A percentile compares a stretch with the other conserved stretches of the same genome.
These are phyloP conservation scores for Hebeloma cylindrosporum DNA, from an alignment of 768 basidiomycete genomes.

Conservation along the genomic window DNA sequence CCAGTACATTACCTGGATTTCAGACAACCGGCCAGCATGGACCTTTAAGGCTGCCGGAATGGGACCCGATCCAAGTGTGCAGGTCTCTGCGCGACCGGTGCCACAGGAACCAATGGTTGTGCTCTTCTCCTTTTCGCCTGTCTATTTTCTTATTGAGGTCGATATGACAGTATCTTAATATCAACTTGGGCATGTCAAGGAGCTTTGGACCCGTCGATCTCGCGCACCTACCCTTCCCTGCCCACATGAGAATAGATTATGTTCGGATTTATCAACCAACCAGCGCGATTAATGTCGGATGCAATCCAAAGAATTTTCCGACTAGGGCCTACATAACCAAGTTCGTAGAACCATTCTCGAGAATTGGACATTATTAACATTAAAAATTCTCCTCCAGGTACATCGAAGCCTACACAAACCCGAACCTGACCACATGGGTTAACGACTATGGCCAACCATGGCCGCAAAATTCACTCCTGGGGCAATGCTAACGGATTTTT, in stretches of 20 bases:
- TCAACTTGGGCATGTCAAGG: slow-evolving; percentile 79
- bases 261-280: slow-evolving; percentile 72
- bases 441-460: slow-evolving; percentile 51
- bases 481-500: slow-evolving; percentile 30
- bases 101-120: slow-evolving; percentile 86
- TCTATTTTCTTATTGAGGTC: not conserved
- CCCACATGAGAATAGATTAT: slow-evolving; percentile 46
- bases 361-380: slow-evolving; percentile 3
- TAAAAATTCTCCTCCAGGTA: slow-evolving; percentile 40
- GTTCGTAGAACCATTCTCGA: slow-evolving; percentile 32
- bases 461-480: slow-evolving; percentile 58
- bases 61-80: slow-evolving; percentile 54
- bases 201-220: slow-evolving; percentile 79
- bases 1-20: slow-evolving; percentile 86
- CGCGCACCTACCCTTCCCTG: slow-evolving; percentile 67
- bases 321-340: slow-evolving; percentile 70
- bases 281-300: slow-evolving; percentile 67
- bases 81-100: slow-evolving; percentile 68
- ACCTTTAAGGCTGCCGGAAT: slow-evolving; percentile 70
- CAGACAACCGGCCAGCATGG: slow-evolving; percentile 68
- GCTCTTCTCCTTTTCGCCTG: slow-evolving; percentile 17
- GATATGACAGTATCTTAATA: slow-evolving; percentile 84
- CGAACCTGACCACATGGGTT: slow-evolving; percentile 57
- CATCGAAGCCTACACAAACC: slow-evolving; percentile 69
- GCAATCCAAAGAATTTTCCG: slow-evolving; percentile 64